Evolutionary conservation across 768 basidiomycete species (phyloP), one percentile per base, ranked within the genome.

Genomic region (Stropharia rugosoannulata): DNA sequence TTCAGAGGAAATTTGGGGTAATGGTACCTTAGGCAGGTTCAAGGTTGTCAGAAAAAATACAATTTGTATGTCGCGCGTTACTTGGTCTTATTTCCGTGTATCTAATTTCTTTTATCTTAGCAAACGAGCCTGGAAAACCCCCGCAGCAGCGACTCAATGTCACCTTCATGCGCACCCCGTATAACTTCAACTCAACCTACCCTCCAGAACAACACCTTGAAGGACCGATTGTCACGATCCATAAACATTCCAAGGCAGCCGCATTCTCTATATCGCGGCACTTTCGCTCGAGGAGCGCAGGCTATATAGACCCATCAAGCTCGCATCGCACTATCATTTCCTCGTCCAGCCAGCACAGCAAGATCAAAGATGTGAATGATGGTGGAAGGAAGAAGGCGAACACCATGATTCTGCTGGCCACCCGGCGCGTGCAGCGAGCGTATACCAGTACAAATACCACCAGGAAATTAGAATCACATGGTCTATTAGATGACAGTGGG

Each of bases 191-290:
- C 38, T 62, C 64, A 44, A 61, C 55, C 12, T 53, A 56, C 32
- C 56, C 62, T 4, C 76, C 75, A 36, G 70, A 68, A 5, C 71
- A 52, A 19, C 41, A 38, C 27, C 39, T 69, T 32, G 78, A 77
- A 35, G 86, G 88, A 1, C 89, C 90, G 0, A 73, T 76, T 19
- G 78, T 82, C 35, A 84, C 87, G 51, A 83, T 93, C 32, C 92
- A 93, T 70, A 90, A 89, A 61, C 91, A 93, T 65, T 90, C 91
- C 1, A 84, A 87, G 52, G 87, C 87, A 3, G 72, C 81, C 29
- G 91, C 89, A 0, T 92, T 91, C 69, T 91, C 90, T 0, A 82
- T 93, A 46, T 86, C 87, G 68, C 82, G 91, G 22, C 81, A 82
- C 53, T 83, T 87, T 51, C 68, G 70, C 16, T 51, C 56, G 40